A percentile compares a stretch with the other conserved stretches of the same genome.
These are phyloP conservation scores for Cladosporium sp. DNA, from an alignment of 2,329 filamentous ascomycete genomes.

Conservation along the genomic window DNA sequence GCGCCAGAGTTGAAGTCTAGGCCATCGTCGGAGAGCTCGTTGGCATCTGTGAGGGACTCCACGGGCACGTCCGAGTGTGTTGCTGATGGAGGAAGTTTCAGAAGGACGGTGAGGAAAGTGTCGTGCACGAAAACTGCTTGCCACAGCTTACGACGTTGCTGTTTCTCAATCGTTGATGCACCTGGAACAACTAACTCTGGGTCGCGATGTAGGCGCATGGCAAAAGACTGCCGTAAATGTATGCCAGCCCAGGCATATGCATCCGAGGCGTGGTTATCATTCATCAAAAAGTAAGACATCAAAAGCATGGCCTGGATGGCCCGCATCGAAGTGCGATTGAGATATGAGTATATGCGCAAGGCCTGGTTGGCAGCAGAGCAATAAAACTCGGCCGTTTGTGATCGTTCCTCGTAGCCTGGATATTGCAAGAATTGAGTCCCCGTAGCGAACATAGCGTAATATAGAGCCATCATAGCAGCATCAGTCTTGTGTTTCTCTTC, in stretches of 20 bases:
- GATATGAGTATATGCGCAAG: slow-evolving; percentile 68
- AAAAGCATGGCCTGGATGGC: slow-evolving; percentile 78
- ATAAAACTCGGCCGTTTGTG: slow-evolving; percentile 77
- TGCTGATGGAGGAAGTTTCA: slow-evolving; percentile 71
- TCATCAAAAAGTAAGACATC: slow-evolving; percentile 80
- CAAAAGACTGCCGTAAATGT: slow-evolving; percentile 71
- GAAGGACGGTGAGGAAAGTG: slow-evolving; percentile 72
- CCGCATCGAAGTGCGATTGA: slow-evolving; percentile 68
- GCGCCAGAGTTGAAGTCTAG: slow-evolving; percentile 55
- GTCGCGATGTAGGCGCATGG: slow-evolving; percentile 75
- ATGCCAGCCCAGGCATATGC: slow-evolving; percentile 80
- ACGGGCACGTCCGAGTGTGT: slow-evolving; percentile 77
- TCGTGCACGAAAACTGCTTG: slow-evolving; percentile 77
- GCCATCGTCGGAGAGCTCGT: slow-evolving; percentile 46
- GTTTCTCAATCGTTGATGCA: slow-evolving; percentile 67
- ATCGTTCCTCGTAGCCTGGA: slow-evolving; percentile 56
- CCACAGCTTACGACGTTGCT: slow-evolving; percentile 75
- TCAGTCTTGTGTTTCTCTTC: slow-evolving; percentile 60
- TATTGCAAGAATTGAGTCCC: slow-evolving; percentile 72
- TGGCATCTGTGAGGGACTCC: slow-evolving; percentile 66
- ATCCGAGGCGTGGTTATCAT: slow-evolving; percentile 78
- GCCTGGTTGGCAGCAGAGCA: slow-evolving; percentile 74
- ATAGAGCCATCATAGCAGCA: slow-evolving; percentile 65
- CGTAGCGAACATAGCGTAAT: slow-evolving; percentile 73
- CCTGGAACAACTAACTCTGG: slow-evolving; percentile 67